Conservation (phyloP, 1,284 basidiomycete genomes). For the Porogramme epimiltina region DNA sequence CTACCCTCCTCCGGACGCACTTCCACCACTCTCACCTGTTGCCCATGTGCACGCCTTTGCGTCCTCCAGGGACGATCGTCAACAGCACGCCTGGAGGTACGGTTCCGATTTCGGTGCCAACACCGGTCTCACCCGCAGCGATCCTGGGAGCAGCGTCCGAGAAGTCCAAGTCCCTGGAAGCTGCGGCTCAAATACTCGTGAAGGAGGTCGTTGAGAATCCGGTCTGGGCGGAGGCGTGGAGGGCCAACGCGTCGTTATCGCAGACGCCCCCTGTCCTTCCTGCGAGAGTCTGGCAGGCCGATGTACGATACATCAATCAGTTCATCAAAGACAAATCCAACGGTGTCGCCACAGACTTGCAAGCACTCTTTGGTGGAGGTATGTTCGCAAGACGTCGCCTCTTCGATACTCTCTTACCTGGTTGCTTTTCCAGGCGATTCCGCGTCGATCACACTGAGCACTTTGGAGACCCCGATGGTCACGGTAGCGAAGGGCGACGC, state of each 20-base stretch:
- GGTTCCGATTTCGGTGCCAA: slow-evolving; percentile 61
- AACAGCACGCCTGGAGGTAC: slow-evolving; percentile 41
- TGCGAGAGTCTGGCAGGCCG: slow-evolving; percentile 54
- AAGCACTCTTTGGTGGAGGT: slow-evolving; percentile 43
- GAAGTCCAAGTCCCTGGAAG: slow-evolving; percentile 65
- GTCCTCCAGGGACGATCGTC: slow-evolving; percentile 53
- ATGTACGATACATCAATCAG: slow-evolving; percentile 40
- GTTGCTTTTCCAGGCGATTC: not conserved
- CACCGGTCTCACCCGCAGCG: slow-evolving; percentile 77
- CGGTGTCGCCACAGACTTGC: slow-evolving; percentile 22
- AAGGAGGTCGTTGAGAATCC: slow-evolving; percentile 69
- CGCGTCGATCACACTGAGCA: slow-evolving; percentile 27
- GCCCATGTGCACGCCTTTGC: slow-evolving; percentile 56
- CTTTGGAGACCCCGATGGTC: slow-evolving; percentile 57
- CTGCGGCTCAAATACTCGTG: slow-evolving; percentile 58
- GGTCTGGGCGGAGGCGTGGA: slow-evolving; percentile 70
- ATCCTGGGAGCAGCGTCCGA: slow-evolving; percentile 59
- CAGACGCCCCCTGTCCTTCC: slow-evolving; percentile 19
- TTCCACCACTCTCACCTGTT: slow-evolving; percentile 66
- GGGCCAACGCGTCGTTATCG: slow-evolving; percentile 39
- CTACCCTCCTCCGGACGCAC: slow-evolving; percentile 60
- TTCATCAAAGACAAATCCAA: slow-evolving; percentile 35
- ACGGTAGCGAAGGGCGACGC: slow-evolving; percentile 63
- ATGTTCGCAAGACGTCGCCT: too few species aligned
- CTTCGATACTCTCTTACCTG: too few species aligned